Base-by-base conservation (phyloP, 2,329 filamentous ascomycete genomes). In the Trichoderma gracile region DNA sequence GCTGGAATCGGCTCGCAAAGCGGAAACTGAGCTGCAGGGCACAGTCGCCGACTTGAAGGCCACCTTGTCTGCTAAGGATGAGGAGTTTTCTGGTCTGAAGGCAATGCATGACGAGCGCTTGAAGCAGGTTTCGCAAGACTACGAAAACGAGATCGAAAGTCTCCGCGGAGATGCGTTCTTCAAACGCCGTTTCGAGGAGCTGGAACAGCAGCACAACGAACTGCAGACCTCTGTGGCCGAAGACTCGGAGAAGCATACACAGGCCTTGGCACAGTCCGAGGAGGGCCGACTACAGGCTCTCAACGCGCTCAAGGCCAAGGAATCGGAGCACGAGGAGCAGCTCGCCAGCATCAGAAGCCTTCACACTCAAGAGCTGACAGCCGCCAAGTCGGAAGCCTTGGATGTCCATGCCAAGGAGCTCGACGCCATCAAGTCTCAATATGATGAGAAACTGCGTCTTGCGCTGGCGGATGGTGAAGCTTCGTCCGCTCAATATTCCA, bases 111-210 rank as follows among this genome's bases (percentile, higher is more conserved):
- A 84, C 66, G 80, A 83, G 68, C 84, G 86, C 71, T 79, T 89
- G 68, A 79, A 84, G 73, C 81, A 81, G 66, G 74, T 89, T 62
- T 85, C 85, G 1, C 78, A 84, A 67, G 86, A 88, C 68, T 87
- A 87, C 68, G 83, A 88, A 72, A 80, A 82, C n/a, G 86, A 89
- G 73, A 88, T 89, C 61, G 86, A 88, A 70, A 83, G 82, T 64
- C 81, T 88, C 17, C 82, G 83, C 64, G 86, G 85, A 23, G 85
- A 89, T 67, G 85, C 86, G 15, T 84, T 84, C 72, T 86, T 87
- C 75, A 87, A 86, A 77, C 82, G 83, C 68, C 85, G 87, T 74
- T 88, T 84, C 66, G 81, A 86, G 65, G 83, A 85, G 43, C 79
- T 89, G 6, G 84, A 88, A 71, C 74, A 73, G 5, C 81, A 87